Base-by-base conservation (phyloP, 2,329 filamentous ascomycete species). In the Trichoderma sp. region DNA sequence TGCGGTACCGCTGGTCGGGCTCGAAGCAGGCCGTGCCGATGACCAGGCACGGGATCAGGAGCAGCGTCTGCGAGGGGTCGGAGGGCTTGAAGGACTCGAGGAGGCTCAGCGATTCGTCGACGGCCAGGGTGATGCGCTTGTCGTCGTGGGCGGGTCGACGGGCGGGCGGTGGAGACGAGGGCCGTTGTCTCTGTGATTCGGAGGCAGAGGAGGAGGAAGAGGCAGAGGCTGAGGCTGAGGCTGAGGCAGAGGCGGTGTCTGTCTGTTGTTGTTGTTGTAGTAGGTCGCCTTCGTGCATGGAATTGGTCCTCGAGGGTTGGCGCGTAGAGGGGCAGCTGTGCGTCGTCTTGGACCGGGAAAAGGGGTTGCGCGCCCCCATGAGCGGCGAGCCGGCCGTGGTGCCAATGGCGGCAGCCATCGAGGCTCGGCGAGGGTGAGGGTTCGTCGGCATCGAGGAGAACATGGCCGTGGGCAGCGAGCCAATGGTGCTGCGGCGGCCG, bases 1-100 rank as follows among this genome's bases (percentile, higher is more conserved):
- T 76, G 14, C 83, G 78, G n/a, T 82, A 78, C 58, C 84, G 83
- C 67, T 88, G 84, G 2, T 73, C 68, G 0, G 78, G 75, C 2
- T 82, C 78, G 69, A 88, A 87, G 66, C 83, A 85, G 0, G 85
- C 82, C n/a, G 83, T 85, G 24, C 86, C 86, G 47, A 88, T 82
- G 1, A 89, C 74, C 26, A 88, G 80, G 63, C 85, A 86, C 0
- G 86, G 86, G 15, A 88, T 82, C 21, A 89, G 75, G 0, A 88
- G 78, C 3, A 89, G 76, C 0, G 85, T 86, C 71, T 88, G 85
- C 4, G 80, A 81, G 0, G 85, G 84, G 67, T 89, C 86, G 17
- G 80, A 81, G 2, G 85, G 80, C 65, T 80, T 81, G 72, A 89
- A 85, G 0, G 78, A 79, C 64, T 84, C 82, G 5, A 89, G 72